Evolutionary conservation across 345 rosid genomes (phyloP).

Genomic region (Toxicodendron radicans): DNA sequence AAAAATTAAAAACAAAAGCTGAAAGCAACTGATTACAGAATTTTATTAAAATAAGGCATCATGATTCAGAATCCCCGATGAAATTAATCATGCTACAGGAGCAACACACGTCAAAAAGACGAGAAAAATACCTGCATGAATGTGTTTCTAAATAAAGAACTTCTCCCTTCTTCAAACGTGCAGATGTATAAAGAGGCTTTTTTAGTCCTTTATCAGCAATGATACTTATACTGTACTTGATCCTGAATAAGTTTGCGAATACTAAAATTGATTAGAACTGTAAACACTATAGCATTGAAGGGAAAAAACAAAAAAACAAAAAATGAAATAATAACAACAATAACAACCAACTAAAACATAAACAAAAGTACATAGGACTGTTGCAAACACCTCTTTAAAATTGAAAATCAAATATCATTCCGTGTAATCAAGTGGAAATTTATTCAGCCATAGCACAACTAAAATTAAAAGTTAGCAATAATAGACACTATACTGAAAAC

Average conservation of each 20-base stretch:
- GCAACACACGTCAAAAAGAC: neutral
- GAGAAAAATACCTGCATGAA: slow-evolving; percentile 74
- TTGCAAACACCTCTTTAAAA: neutral
- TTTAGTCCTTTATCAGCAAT: slow-evolving; percentile 98
- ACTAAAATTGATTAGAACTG: slow-evolving; percentile 9
- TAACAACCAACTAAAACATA: neutral
- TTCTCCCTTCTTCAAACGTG: slow-evolving; percentile 97
- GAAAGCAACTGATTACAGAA: neutral
- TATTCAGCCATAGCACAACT: too few species aligned
- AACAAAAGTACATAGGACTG: neutral
- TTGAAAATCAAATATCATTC: too few species aligned
- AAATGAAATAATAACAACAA: neutral
- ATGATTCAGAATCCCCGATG: neutral
- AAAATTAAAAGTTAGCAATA: too few species aligned
- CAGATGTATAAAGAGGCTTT: slow-evolving; percentile 91
- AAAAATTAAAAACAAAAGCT: slow-evolving; percentile 1
- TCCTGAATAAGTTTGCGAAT: slow-evolving; percentile 51
- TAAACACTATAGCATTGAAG: neutral
- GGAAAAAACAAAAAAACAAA: neutral
- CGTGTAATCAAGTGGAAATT: too few species aligned
- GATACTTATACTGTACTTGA: slow-evolving; percentile 91
- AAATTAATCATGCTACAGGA: slow-evolving; percentile 12
- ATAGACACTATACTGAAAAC: too few species aligned
- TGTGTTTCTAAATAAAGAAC: slow-evolving; percentile 93
- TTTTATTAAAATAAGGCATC: neutral